Base-by-base conservation (phyloP, 352 stramenopile species). In the Phytophthora rubi region DNA sequence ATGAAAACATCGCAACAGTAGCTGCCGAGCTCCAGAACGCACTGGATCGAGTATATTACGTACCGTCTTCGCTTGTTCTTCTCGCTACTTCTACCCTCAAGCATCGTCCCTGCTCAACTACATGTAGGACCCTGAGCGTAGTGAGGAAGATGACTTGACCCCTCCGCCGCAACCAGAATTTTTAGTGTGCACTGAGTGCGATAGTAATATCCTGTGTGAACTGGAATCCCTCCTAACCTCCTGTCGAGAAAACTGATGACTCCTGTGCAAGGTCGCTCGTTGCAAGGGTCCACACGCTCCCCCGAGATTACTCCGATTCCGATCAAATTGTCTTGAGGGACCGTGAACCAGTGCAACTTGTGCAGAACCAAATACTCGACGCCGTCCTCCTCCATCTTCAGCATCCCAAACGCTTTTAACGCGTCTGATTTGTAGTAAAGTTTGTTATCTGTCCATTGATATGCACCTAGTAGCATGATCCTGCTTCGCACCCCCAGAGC, bases 261-360 rank as follows among this genome's bases (percentile, higher is more conserved):
- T 6, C 55, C 64, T 3, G 55, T 52, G 23, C 55, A 60, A n/a
- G 37, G 37, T 16, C 56, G 49, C 4, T 65, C 48, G 1, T 48
- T 65, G 37, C 63, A 70, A 39, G 55, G 37, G 32, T 70, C 55
- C 15, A 70, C 63, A 4, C 47, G 21, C n/a, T 65, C 35, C 1
- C 30, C 54, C n/a, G 55, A 70, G n/a, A 70, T 65, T n/a, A 65
- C 35, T 4, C 63, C 63, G 39, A 70, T 65, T 23, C 30, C 53
- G 47, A 65, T 26, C 26, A 70, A 65, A 47, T 65, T 51, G 48
- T 70, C 37, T 47, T 28, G 48, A 16, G 63, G 48, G 12, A 60
- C 48, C 10, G 48, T 61, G 7, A 71, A 66, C 64, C 64, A 71
- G 9, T 65, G 15, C 49, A 71, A 33, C 32, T 66, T 65, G 56